Evolutionary conservation across 2,329 filamentous ascomycete genomes (phyloP).

Genomic region (Cladosporium sp.): DNA sequence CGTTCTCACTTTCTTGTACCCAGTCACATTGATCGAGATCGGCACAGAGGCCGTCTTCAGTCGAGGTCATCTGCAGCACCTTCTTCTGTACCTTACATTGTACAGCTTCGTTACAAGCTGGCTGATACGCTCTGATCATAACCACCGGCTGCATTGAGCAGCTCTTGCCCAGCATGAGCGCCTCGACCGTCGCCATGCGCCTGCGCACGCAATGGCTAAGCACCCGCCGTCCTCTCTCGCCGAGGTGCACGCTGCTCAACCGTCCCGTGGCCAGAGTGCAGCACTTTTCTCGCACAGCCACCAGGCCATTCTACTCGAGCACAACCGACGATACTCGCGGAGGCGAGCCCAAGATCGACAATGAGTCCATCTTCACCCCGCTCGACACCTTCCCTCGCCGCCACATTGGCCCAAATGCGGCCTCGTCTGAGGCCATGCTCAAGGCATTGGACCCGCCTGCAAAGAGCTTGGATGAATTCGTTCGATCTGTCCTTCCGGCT

Average conservation of each 20-base stretch:
- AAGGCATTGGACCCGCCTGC: constrained; percentile 70
- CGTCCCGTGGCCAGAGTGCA: constrained; percentile 11
- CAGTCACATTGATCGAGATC: background rate
- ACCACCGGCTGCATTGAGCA: constrained; percentile 5
- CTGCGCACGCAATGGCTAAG: constrained; percentile 32
- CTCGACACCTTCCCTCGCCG: constrained; percentile 70
- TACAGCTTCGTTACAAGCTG: background rate
- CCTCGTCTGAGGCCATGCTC: constrained; percentile 73
- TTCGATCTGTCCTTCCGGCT: constrained; percentile 75
- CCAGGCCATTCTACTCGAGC: constrained; percentile 29
- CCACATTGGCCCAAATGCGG: constrained; percentile 78
- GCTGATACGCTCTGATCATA: background rate
- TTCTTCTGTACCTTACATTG: background rate
- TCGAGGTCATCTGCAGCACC: background rate
- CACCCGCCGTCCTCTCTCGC: constrained; percentile 28
- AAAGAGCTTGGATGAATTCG: constrained; percentile 72
- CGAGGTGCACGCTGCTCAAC: constrained; percentile 23
- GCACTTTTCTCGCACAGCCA: constrained; percentile 7
- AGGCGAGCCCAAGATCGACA: constrained; percentile 21
- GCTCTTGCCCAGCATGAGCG: constrained; percentile 2
- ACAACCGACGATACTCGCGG: constrained; percentile 22
- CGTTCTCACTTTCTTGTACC: background rate
- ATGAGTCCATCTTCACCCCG: constrained; percentile 37
- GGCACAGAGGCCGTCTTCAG: background rate
- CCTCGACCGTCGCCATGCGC: constrained; percentile 23